Percentiles rank a stretch among this genome's conserved stretches.
Evolutionary conservation across 192 early-diverging fungal species (phyloP).

Genomic region (Jimgerdemannia flammicorona): DNA sequence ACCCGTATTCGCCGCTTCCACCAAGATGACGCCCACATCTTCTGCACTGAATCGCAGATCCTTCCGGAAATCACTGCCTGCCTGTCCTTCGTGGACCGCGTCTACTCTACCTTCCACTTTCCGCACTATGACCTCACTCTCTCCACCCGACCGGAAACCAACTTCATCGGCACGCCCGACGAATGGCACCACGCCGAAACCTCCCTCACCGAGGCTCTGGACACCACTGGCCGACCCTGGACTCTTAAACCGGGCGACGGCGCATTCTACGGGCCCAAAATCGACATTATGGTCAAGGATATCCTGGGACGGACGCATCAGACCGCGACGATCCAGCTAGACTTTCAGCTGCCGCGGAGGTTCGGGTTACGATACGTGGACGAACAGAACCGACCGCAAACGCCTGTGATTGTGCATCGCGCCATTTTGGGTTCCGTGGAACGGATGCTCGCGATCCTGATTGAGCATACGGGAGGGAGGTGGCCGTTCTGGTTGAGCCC

Average conservation of each 20-base stretch:
- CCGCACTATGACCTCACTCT: constrained; percentile 71
- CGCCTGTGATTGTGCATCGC: constrained; percentile 93
- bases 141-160: constrained; percentile 73
- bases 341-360: constrained; percentile 89
- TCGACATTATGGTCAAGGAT: constrained; percentile 85
- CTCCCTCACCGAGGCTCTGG: constrained; percentile 66
- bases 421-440: constrained; percentile 90
- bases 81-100: constrained; percentile 71
- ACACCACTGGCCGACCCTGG: constrained; percentile 58
- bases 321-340: constrained; percentile 93
- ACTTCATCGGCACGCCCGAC: constrained; percentile 64
- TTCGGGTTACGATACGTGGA: constrained; percentile 78
- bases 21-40: constrained; percentile 97
- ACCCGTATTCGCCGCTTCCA: constrained; percentile 93
- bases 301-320: constrained; percentile 81
- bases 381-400: constrained; percentile 56
- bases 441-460: constrained; percentile 93
- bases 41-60: constrained; percentile 82
- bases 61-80: constrained; percentile 71
- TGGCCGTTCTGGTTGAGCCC: constrained; percentile 98
- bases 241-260: constrained; percentile 82
- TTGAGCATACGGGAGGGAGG: constrained; percentile 85
- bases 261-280: constrained; percentile 97
- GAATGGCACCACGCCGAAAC: constrained; percentile 84
- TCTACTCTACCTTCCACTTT: constrained; percentile 80